phyloP scores from a whole-genome alignment of 139 green algal genomes.

The Coelastrella sp. region DNA sequence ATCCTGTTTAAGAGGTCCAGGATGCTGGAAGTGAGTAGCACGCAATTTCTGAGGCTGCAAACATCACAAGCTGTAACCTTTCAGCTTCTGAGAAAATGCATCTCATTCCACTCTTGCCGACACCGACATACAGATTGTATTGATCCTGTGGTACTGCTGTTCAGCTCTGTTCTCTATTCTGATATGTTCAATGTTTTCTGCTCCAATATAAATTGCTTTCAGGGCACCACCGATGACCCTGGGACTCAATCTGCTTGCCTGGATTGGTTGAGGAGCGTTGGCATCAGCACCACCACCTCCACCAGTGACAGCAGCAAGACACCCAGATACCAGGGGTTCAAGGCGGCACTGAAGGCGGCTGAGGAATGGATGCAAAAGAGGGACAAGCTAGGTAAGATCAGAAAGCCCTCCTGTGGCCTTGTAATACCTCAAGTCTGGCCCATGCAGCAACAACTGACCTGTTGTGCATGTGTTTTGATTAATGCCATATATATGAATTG shows the following conservation, averaged over 20 bases:
- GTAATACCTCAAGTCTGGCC: background rate
- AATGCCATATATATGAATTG: background rate
- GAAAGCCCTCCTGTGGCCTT: background rate
- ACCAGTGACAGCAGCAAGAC: background rate
- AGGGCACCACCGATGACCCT: background rate
- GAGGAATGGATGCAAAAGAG: background rate
- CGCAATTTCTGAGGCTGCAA: too few species aligned
- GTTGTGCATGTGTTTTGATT: background rate
- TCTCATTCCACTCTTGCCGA: too few species aligned
- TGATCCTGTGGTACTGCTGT: too few species aligned
- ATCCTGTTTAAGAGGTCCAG: too few species aligned
- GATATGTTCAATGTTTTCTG: too few species aligned
- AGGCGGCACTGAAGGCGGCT: background rate
- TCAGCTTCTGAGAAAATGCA: too few species aligned
- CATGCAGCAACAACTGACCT: too few species aligned
- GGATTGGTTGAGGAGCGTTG: constrained; percentile 30
- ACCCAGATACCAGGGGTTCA: background rate
- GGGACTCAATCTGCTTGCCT: constrained; percentile 44
- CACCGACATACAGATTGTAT: too few species aligned
- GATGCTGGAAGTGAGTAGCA: too few species aligned
- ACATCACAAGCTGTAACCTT: too few species aligned
- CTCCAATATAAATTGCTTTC: background rate
- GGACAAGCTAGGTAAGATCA: background rate
- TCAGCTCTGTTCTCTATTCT: too few species aligned
- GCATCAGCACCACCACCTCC: background rate